A percentile compares a stretch with the other conserved stretches of the same genome.
phyloP scores from a whole-genome alignment of 768 basidiomycete genomes.

The Collybia sordida region DNA sequence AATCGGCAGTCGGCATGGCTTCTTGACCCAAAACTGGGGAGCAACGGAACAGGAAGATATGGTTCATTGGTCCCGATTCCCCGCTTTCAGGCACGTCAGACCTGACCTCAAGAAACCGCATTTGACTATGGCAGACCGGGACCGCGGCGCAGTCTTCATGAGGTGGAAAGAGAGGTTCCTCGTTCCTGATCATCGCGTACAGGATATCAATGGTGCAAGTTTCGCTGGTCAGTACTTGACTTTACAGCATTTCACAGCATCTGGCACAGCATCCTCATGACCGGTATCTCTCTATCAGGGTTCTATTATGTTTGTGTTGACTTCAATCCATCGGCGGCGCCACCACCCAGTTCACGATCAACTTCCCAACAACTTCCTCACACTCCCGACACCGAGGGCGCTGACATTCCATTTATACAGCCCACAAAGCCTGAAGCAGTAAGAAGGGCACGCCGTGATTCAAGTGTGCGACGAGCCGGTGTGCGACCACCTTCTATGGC shows the following conservation, averaged over 20 bases:
- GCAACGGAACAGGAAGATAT: slow-evolving; percentile 90
- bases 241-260: slow-evolving; percentile 8
- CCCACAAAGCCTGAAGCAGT: slow-evolving; percentile 34
- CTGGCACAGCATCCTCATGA: slow-evolving; percentile 13
- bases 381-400: slow-evolving; percentile 21
- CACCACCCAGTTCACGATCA: slow-evolving; percentile 21
- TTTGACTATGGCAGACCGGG: slow-evolving; percentile 74
- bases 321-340: slow-evolving; percentile 65
- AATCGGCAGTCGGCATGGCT: slow-evolving; percentile 88
- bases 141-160: slow-evolving; percentile 88
- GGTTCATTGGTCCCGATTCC: slow-evolving; percentile 93
- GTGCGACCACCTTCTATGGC: slow-evolving; percentile 49
- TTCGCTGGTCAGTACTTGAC: slow-evolving; percentile 73
- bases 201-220: slow-evolving; percentile 92
- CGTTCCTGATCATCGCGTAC: slow-evolving; percentile 91
- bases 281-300: slow-evolving; percentile 40
- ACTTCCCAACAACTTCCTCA: slow-evolving; percentile 35
- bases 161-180: slow-evolving; percentile 96
- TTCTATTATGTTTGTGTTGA: slow-evolving; percentile 97
- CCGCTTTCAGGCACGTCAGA: slow-evolving; percentile 81
- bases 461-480: slow-evolving; percentile 39
- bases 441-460: slow-evolving; percentile 41
- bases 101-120: slow-evolving; percentile 77
- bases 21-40: slow-evolving; percentile 88
- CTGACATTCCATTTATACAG: slow-evolving; percentile 24